Base-by-base conservation (phyloP, 139 green algal genomes). In the Micractinium sp. region DNA sequence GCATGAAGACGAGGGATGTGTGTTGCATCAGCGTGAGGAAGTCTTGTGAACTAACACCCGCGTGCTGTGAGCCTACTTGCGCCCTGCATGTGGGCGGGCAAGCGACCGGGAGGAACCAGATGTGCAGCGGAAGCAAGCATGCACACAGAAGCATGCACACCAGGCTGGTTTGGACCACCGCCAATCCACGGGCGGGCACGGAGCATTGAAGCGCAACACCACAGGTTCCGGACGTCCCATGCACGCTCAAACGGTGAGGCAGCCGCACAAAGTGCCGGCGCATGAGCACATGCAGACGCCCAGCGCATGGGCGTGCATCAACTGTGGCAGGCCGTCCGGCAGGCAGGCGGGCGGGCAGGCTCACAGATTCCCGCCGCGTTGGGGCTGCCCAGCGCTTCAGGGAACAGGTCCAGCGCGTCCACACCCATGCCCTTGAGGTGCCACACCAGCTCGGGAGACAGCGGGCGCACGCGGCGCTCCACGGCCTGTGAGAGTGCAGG, bases 351-450 rank as follows among this genome's bases (percentile, higher is more conserved):
- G 69, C 25, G 36, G 69, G 27, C 12, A 35, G 12, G 27, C 69
- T 84, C 47, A 84, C 78, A 84, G 41, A 84, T 67, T 29, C 78
- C 78, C 1, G 78, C 78, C 9, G 78, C 41, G 29, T 29, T 69
- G 41, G 41, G 41, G 14, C 13, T 1, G 14, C 41, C 31, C 41
- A 84, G 29, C 27, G 41, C 18, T 29, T 84, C 78, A 29, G 78
- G 78, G 41, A 41, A 84, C 27, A 35, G 27, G 38, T 84, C 78
- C 41, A 84, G 41, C 29, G 78, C 78, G 29, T 84, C 78, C 78
- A 84, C 25, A 4, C 78, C 78, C 78, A 84, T 84, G 78, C 78
- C 78, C 47, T 84, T 84, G 29, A 84, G 78, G 78, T 84, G 78
- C 78, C 78, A 84, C 27, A 63, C 56, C 78, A 84, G 78, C 41